These are phyloP conservation scores for Delonix regia DNA, from an alignment of 306 rosid species.

Conservation along the genomic window DNA sequence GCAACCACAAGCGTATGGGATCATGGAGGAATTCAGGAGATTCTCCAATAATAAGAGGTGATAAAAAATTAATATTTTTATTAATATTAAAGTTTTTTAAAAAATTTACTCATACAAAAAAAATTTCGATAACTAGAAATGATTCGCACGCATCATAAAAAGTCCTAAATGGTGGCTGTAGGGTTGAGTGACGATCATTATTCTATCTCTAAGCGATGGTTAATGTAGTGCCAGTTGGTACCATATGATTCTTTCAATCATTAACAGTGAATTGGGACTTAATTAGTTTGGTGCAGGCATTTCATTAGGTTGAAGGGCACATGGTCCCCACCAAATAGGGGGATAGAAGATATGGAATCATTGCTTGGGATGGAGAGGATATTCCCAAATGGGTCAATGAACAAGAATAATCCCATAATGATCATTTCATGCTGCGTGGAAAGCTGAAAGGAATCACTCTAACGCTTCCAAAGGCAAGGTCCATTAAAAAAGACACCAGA, in stretches of 20 bases:
- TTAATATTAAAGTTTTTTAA: too few species aligned
- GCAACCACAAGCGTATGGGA: background rate
- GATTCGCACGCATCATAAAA: too few species aligned
- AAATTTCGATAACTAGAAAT: too few species aligned
- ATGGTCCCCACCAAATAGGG: slow-evolving; percentile 44
- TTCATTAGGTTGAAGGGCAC: slow-evolving; percentile 19
- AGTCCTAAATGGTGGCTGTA: background rate
- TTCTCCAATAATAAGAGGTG: too few species aligned
- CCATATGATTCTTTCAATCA: slow-evolving; percentile 39
- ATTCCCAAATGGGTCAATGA: slow-evolving; percentile 45
- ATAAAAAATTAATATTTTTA: too few species aligned
- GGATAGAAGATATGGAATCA: slow-evolving; percentile 37
- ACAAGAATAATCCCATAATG: slow-evolving; percentile 3
- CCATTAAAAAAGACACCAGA: slow-evolving; percentile 18
- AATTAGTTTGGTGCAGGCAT: slow-evolving; percentile 33
- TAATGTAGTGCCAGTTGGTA: slow-evolving; percentile 35
- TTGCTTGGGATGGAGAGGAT: slow-evolving; percentile 51
- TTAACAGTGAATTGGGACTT: slow-evolving; percentile 21
- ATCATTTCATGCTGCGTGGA: slow-evolving; percentile 32
- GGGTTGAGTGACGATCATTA: background rate
- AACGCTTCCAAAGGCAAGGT: slow-evolving; percentile 49
- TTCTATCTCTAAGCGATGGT: slow-evolving; percentile 25
- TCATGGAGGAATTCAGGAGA: too few species aligned
- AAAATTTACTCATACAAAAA: too few species aligned
- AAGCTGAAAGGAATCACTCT: slow-evolving; percentile 34